Evolutionary conservation across 2,329 filamentous ascomycete genomes (phyloP).

Genomic region (Aspergillus calidoustus): DNA sequence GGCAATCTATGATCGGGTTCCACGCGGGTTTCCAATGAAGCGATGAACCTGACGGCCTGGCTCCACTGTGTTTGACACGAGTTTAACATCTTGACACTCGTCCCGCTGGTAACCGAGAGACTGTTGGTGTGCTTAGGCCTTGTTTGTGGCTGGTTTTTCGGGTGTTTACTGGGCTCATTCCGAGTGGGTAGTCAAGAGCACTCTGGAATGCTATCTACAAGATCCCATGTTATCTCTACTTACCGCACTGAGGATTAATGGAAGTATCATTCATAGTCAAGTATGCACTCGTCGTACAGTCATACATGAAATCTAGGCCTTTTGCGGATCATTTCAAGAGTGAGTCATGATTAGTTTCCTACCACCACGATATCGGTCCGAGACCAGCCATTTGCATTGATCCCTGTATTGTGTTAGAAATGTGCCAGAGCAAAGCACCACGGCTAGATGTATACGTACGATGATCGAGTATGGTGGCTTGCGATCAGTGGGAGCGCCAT

Average conservation of each 20-base stretch:
- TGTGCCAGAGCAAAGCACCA: not conserved
- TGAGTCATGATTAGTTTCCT: slow-evolving; percentile 2
- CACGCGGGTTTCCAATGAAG: slow-evolving; percentile 24
- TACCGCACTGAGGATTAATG: not conserved
- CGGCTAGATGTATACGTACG: slow-evolving; percentile 31
- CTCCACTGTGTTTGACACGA: slow-evolving; percentile 15
- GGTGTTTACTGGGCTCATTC: not conserved
- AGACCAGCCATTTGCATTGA: slow-evolving; percentile 54
- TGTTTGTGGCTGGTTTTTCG: slow-evolving; percentile 2
- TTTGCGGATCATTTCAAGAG: not conserved
- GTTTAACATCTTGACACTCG: not conserved
- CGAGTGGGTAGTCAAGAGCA: not conserved
- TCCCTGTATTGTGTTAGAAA: slow-evolving; percentile 37
- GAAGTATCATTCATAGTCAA: slow-evolving; percentile 11
- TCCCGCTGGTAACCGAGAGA: slow-evolving; percentile 11
- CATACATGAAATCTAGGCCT: not conserved
- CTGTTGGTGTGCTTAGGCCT: not conserved
- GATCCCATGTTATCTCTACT: not conserved
- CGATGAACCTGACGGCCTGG: slow-evolving; percentile 8
- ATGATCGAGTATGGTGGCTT: slow-evolving; percentile 59
- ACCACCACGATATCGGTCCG: slow-evolving; percentile 54
- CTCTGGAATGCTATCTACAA: not conserved
- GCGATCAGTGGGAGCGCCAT: slow-evolving; percentile 62
- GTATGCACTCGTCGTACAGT: slow-evolving; percentile 7
- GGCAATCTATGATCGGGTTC: slow-evolving; percentile 24